phyloP scores from a whole-genome alignment of 1,139 yeast species.

The Kodamaea sp. region DNA sequence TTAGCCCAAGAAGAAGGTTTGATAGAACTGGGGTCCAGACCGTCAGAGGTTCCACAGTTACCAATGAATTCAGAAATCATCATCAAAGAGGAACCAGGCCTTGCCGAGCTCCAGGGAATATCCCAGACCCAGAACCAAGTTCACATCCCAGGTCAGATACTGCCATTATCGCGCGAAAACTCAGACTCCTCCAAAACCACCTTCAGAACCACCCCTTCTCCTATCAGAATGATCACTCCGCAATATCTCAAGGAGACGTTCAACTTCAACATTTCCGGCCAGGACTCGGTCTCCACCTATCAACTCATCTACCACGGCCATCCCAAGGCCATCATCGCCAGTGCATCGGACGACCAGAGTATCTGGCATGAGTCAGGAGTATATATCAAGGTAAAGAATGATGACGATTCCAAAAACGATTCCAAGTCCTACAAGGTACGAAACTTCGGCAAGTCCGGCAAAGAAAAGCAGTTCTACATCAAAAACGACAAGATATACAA shows the following conservation, averaged over 20 bases:
- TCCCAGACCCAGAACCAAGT: background rate
- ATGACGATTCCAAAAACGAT: slow-evolving; percentile 8
- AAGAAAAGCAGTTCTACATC: slow-evolving; percentile 17
- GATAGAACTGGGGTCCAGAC: too few species aligned
- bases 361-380: slow-evolving; percentile 34
- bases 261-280: slow-evolving; percentile 27
- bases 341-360: slow-evolving; percentile 21
- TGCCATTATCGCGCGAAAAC: too few species aligned
- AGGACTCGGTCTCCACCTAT: slow-evolving; percentile 20
- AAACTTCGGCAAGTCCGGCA: slow-evolving; percentile 15
- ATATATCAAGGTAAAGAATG: slow-evolving; percentile 19
- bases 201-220: background rate
- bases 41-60: too few species aligned
- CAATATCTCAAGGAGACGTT: slow-evolving; percentile 24
- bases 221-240: slow-evolving; percentile 19
- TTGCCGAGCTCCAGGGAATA: background rate
- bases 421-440: slow-evolving; percentile 14
- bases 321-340: slow-evolving; percentile 28
- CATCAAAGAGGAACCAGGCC: too few species aligned
- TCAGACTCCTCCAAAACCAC: background rate
- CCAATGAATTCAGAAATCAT: too few species aligned
- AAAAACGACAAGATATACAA: slow-evolving; percentile 18
- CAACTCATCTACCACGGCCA: slow-evolving; percentile 30
- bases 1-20: too few species aligned
- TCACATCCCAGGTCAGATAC: too few species aligned